Evolutionary conservation across 768 basidiomycete species (phyloP), one percentile per base, ranked within the genome.

Genomic region (Rhodocollybia butyracea): DNA sequence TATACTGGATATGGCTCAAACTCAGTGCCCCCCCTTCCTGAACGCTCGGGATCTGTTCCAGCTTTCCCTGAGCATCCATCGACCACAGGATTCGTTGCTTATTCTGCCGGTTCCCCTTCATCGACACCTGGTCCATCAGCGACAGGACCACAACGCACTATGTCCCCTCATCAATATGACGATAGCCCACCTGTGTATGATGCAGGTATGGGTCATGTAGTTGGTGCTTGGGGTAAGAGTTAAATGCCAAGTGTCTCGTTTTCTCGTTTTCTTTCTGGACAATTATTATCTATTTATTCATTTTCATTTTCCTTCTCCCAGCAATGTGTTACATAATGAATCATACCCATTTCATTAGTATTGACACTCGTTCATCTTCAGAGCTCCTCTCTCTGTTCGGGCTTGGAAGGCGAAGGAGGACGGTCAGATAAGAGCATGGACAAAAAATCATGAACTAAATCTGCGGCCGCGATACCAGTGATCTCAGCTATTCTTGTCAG

Each of bases 141-240:
- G 2, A 80, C 80, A 30, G 74, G 73, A 58, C 60, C 70, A 8
- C 74, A 70, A 15, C 71, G 72, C 32, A 63, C 60, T 42, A 60
- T 60, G 22, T 59, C 59, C 17, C 59, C 63, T 24, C 61, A 62
- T 21, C 60, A 70, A 24, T 75, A 76, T 46, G 69, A 79, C 15
- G 88, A 89, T 17, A 75, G 70, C 32, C 89, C 89, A 13, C 88
- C 89, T 27, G 74, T 70, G 50, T 91, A 91, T 63, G 88, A 90
- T 26, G 72, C 74, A 15, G 81, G 80, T 19, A 64, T 72, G 24
- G 70, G 80, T 21, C 73, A 73, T 54, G 61, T 75, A 27, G 70
- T 77, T 42, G 83, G 81, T 21, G 75, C 76, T 51, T 86, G 84
- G 85, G 79, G 78, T 46, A 76, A 75, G 61, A 76, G 64, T 32